Evolutionary conservation across 2,329 filamentous ascomycete genomes (phyloP), one percentile per base, ranked within the genome.

Genomic region (Fusarium praegraminearum): DNA sequence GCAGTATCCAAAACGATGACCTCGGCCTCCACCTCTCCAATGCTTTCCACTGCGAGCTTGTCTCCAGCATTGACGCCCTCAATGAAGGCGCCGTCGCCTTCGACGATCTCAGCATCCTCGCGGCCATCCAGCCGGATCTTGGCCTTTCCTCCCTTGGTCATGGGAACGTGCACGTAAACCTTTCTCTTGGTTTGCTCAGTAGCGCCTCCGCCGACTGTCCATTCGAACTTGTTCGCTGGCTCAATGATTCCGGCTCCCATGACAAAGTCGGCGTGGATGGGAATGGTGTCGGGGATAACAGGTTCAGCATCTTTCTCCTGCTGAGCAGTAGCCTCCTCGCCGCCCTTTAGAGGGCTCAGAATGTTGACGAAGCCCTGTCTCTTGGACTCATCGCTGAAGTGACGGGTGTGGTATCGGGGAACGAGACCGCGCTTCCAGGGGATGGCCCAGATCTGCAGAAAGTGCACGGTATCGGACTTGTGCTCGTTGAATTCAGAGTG

Each of bases 361-460:
- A 97, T 93, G 24, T 88, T 85, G 24, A 95, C 87, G 70, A 97
- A 91, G 18, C 80, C 87, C 74, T 89, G 85, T 62, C 85, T 83
- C 85, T 97, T 97, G 65, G 86, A 85, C 61, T 89, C 91, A 49
- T 97, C 93, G 51, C 83, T 80, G 73, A 93, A 97, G 67, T 87
- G 86, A 64, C 84, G 85, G 7, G 92, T 96, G 78, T 93, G 91
- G 77, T 97, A 97, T 40, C 87, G 85, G 3, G 93, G 93, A 47
- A 85, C 84, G 49, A 97, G 83, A 1, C 92, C 90, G 24, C 85
- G 81, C 78, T 89, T 89, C 87, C 93, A 94, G 0, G 93, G 93
- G 51, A 93, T 83, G 2, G 90, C 93, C 93, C 93, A 97, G 73
- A 97, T 97, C 80, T 97, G 93, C 35, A 97, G 82, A 76, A 97